These are phyloP conservation scores for Pisolithus sp. DNA, from an alignment of 768 basidiomycete species.

Conservation along the genomic window DNA sequence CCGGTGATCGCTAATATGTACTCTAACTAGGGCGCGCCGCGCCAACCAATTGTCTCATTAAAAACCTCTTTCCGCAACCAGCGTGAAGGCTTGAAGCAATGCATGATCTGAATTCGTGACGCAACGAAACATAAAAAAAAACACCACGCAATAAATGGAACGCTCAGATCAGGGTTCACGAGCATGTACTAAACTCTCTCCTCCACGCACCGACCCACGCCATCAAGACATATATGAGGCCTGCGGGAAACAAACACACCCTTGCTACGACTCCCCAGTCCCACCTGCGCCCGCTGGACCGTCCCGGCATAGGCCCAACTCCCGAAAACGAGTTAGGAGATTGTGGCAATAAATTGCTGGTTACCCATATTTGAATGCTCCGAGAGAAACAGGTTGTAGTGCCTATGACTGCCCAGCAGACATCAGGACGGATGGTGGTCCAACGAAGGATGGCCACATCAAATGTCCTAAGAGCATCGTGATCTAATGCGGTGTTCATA, in stretches of 20 bases:
- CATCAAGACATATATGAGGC: slow-evolving; percentile 71
- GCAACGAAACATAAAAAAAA: no score
- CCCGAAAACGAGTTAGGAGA: slow-evolving; percentile 5
- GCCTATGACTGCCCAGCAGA: slow-evolving; percentile 86
- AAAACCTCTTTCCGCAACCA: no score
- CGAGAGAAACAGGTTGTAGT: slow-evolving; percentile 81
- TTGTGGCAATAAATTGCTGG: slow-evolving; percentile 61
- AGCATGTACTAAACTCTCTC: slow-evolving; percentile 30
- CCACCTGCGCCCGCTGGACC: slow-evolving; percentile 56
- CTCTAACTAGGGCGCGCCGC: neutral
- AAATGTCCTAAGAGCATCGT: slow-evolving; percentile 10
- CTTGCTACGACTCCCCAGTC: slow-evolving; percentile 70
- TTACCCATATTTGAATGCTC: slow-evolving; percentile 92
- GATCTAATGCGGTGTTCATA: slow-evolving; percentile 5
- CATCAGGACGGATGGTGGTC: slow-evolving; percentile 64
- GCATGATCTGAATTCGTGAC: no score
- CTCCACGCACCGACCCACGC: slow-evolving; percentile 55
- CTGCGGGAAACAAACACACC: slow-evolving; percentile 69
- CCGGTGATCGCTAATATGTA: neutral
- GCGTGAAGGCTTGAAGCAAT: no score
- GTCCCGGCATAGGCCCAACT: slow-evolving; percentile 3
- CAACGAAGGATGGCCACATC: slow-evolving; percentile 26
- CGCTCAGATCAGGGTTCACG: neutral
- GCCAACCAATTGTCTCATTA: no score
- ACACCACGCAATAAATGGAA: neutral